phyloP scores from a whole-genome alignment of 495 filamentous ascomycete species.

The Penicillium mononematosum region DNA sequence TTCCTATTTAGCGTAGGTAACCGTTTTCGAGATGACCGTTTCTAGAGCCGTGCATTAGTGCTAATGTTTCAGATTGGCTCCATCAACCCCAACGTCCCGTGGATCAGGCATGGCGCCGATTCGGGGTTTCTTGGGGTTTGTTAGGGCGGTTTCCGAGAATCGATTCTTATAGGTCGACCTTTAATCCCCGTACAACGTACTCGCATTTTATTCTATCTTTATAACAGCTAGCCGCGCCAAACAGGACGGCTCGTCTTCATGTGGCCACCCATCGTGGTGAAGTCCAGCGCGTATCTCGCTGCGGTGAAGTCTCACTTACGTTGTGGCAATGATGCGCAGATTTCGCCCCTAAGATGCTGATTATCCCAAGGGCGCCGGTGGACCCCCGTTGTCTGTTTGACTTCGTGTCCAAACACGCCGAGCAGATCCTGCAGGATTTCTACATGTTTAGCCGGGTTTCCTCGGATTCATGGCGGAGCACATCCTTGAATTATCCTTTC shows the following conservation, averaged over 20 bases:
- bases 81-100: background rate
- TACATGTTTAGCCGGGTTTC: no score
- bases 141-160: slow-evolving; percentile 6
- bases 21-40: background rate
- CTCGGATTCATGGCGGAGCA: background rate
- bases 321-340: slow-evolving; percentile 15
- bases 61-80: slow-evolving; percentile 14
- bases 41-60: slow-evolving; percentile 12
- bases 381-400: slow-evolving; percentile 13
- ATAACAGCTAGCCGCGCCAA: slow-evolving; percentile 1
- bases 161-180: background rate
- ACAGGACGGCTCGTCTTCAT: slow-evolving; percentile 45
- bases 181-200: background rate
- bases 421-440: slow-evolving; percentile 14
- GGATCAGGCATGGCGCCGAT: slow-evolving; percentile 16
- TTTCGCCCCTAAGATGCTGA: slow-evolving; percentile 19
- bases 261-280: slow-evolving; percentile 45
- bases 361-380: slow-evolving; percentile 11
- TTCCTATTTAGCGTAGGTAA: slow-evolving; percentile 43
- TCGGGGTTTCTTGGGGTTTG: slow-evolving; percentile 20
- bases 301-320: no score
- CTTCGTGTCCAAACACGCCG: slow-evolving; percentile 7
- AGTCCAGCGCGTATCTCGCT: slow-evolving; percentile 39
- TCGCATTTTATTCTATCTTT: background rate
- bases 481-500: background rate